These are phyloP conservation scores for Volvox reticuliferus DNA, from an alignment of 139 green algal genomes.

Conservation along the genomic window DNA sequence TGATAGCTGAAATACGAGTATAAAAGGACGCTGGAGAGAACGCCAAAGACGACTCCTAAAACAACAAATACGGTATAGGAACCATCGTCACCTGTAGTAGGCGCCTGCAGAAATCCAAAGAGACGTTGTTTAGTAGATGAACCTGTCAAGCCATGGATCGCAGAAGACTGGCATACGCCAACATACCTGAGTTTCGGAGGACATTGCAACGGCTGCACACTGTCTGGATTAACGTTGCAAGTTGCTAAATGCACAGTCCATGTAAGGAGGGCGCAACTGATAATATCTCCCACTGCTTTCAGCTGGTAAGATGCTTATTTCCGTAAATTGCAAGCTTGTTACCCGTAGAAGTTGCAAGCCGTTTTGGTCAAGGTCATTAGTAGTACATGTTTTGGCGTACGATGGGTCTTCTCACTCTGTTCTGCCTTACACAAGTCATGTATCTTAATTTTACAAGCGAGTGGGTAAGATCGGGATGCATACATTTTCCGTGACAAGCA, in stretches of 20 bases:
- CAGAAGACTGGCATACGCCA: background rate
- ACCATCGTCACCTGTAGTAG: background rate
- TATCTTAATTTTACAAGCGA: too few species aligned
- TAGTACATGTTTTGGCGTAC: too few species aligned
- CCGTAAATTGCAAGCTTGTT: background rate
- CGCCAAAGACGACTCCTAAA: slow-evolving; percentile 11
- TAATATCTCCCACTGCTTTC: too few species aligned
- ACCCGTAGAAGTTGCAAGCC: background rate
- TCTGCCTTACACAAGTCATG: too few species aligned
- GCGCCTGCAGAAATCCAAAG: background rate
- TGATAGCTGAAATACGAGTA: background rate
- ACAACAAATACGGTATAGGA: slow-evolving; percentile 19
- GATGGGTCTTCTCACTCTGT: too few species aligned
- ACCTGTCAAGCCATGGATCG: background rate
- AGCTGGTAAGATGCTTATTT: background rate
- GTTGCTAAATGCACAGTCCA: too few species aligned
- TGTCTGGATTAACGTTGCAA: too few species aligned
- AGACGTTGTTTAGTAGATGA: background rate
- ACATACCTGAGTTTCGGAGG: background rate
- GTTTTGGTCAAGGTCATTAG: background rate
- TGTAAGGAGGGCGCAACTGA: too few species aligned
- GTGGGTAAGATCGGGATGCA: too few species aligned
- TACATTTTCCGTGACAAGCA: too few species aligned
- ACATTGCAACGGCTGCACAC: background rate
- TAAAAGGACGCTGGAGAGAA: background rate